phyloP scores from a whole-genome alignment of 1,139 yeast genomes.

The Wickerhamomyces sp. region DNA sequence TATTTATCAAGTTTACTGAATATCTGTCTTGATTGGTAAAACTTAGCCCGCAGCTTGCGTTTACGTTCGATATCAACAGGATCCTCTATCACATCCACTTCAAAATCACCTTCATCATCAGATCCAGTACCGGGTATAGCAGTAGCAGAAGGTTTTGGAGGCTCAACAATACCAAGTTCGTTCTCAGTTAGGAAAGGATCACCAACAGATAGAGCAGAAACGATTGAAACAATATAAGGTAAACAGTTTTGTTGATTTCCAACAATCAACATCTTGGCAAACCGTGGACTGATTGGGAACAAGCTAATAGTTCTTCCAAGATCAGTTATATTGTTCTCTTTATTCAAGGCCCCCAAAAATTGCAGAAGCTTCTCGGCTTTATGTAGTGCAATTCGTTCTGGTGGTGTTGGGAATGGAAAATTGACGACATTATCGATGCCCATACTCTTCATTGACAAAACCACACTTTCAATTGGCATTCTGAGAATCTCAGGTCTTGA shows the following conservation, averaged over 20 bases:
- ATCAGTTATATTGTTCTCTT: conserved; percentile 52
- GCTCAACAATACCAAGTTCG: conserved; percentile 52
- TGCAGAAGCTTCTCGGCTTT: conserved; percentile 67
- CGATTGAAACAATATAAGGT: conserved; percentile 83
- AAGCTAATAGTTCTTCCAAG: conserved; percentile 82
- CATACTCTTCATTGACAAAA: conserved; percentile 93
- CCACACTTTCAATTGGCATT: conserved; percentile 95
- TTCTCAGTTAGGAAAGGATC: conserved; percentile 79
- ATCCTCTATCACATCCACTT: conserved; percentile 28
- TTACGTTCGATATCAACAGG: conserved; percentile 36
- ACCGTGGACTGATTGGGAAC: conserved; percentile 92
- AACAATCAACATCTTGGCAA: conserved; percentile 80
- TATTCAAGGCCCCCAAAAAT: conserved; percentile 75
- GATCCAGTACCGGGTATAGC: conserved; percentile 6
- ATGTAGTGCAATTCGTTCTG: conserved; percentile 54
- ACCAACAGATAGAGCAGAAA: conserved; percentile 90
- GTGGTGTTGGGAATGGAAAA: conserved; percentile 97
- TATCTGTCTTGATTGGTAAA: conserved; percentile 48
- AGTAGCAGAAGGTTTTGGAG: conserved; percentile 8
- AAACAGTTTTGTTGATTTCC: conserved; percentile 86
- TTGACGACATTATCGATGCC: conserved; percentile 87
- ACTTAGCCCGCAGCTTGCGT: conserved; percentile 44
- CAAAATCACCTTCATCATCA: conserved; percentile 20
- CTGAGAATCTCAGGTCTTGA: conserved; percentile 85
- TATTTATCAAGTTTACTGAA: conserved; percentile 65